Conservation (phyloP, 352 stramenopile genomes). For the Phytopythium cucurbitacearum region DNA sequence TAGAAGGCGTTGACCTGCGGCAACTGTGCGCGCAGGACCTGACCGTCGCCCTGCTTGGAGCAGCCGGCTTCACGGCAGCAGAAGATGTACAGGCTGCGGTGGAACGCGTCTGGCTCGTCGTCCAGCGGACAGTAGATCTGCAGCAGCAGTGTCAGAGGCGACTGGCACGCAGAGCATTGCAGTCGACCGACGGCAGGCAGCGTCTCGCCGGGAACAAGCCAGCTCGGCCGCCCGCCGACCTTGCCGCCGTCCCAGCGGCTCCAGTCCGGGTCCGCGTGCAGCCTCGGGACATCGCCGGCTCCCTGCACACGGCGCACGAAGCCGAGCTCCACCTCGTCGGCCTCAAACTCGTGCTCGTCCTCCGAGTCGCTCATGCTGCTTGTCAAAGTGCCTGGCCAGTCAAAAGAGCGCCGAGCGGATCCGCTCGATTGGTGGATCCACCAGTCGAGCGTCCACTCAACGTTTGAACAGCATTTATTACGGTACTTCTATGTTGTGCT, state of each 20-base stretch:
- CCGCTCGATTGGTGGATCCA: too few relatives aligned
- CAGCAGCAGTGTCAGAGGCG: slow-evolving; percentile 71
- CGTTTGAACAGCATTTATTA: neutral
- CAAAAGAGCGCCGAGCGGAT: too few relatives aligned
- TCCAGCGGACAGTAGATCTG: slow-evolving; percentile 94
- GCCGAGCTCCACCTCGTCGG: slow-evolving; percentile 67
- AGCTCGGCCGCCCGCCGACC: slow-evolving; percentile 85
- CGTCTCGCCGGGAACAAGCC: slow-evolving; percentile 64
- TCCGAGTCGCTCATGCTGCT: slow-evolving; percentile 43
- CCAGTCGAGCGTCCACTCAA: neutral
- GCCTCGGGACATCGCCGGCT: slow-evolving; percentile 13
- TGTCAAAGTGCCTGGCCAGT: neutral
- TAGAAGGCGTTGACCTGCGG: slow-evolving; percentile 90
- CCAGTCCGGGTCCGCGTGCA: slow-evolving; percentile 68
- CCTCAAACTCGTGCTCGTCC: slow-evolving; percentile 25
- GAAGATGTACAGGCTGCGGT: slow-evolving; percentile 93
- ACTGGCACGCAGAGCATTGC: slow-evolving; percentile 41
- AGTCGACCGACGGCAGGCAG: slow-evolving; percentile 42
- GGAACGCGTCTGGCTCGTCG: slow-evolving; percentile 84
- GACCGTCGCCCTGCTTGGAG: slow-evolving; percentile 47
- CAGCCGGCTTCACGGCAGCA: slow-evolving; percentile 77
- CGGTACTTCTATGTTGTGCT: too few relatives aligned
- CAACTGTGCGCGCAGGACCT: slow-evolving; percentile 85
- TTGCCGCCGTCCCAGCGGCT: slow-evolving; percentile 91
- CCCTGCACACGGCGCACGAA: slow-evolving; percentile 42